Evolutionary conservation across 225 moss, liverwort and hornwort species (phyloP).

Genomic region (Pseudisothecium myosuroides): DNA sequence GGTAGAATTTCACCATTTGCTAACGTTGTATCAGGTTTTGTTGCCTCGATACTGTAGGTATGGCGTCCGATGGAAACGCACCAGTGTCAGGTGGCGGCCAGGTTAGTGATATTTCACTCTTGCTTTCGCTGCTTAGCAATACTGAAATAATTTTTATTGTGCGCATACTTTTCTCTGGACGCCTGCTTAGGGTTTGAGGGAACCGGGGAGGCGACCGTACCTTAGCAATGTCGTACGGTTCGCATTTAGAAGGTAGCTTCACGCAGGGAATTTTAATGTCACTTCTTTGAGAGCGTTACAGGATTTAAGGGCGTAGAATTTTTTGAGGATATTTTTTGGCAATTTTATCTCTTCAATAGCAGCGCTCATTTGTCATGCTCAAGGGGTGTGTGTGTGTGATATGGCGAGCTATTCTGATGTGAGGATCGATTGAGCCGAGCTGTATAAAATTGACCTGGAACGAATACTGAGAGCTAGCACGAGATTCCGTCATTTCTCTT

Average conservation of each 20-base stretch:
- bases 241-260: background rate
- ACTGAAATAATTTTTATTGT: background rate
- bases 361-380: background rate
- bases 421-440: background rate
- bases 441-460: background rate
- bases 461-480: background rate
- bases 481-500: background rate
- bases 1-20: background rate
- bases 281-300: background rate
- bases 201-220: background rate
- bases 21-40: background rate
- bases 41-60: background rate
- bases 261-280: background rate
- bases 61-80: conserved; percentile 24
- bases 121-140: background rate
- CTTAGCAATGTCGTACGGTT: background rate
- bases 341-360: background rate
- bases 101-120: conserved; percentile 1
- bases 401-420: background rate
- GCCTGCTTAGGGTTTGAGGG: background rate
- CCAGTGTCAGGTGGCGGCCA: conserved; percentile 1
- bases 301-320: background rate
- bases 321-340: background rate
- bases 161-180: background rate
- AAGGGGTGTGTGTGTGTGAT: no score